phyloP scores from a whole-genome alignment of 2,329 filamentous ascomycete genomes.

The Thelonectria olida region DNA sequence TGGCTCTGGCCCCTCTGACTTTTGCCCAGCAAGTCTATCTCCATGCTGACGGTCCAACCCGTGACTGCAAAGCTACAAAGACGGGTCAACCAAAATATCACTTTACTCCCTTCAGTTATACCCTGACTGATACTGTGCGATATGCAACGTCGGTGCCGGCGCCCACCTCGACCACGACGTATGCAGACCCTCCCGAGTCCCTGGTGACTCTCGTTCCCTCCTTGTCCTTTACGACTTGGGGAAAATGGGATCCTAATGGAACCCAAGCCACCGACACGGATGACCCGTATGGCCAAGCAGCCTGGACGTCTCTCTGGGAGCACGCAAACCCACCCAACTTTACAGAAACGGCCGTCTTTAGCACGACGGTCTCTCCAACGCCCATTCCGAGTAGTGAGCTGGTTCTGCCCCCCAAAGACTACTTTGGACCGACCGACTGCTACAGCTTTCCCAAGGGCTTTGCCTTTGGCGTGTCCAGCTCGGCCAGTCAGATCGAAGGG shows the following conservation, averaged over 20 bases:
- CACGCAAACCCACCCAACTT: conserved; percentile 46
- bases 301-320: conserved; percentile 46
- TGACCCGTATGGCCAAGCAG: conserved; percentile 43
- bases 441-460: conserved; percentile 60
- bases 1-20: conserved; percentile 28
- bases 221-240: conserved; percentile 46
- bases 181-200: conserved; percentile 40
- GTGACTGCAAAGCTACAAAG: conserved; percentile 36
- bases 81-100: conserved; percentile 39
- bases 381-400: conserved; percentile 63
- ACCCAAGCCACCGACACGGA: conserved; percentile 39
- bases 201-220: conserved; percentile 38
- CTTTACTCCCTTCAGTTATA: conserved; percentile 42
- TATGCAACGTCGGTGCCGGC: conserved; percentile 44
- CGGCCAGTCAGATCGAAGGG: conserved; percentile 57
- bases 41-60: conserved; percentile 38
- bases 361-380: conserved; percentile 64
- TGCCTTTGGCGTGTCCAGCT: conserved; percentile 57
- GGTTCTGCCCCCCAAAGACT: conserved; percentile 62
- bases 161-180: conserved; percentile 43
- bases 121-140: conserved; percentile 44
- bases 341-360: conserved; percentile 42
- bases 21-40: conserved; percentile 41
- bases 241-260: conserved; percentile 45
- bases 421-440: conserved; percentile 58